phyloP scores from a whole-genome alignment of 345 rosid genomes.

The Citropsis articulata region DNA sequence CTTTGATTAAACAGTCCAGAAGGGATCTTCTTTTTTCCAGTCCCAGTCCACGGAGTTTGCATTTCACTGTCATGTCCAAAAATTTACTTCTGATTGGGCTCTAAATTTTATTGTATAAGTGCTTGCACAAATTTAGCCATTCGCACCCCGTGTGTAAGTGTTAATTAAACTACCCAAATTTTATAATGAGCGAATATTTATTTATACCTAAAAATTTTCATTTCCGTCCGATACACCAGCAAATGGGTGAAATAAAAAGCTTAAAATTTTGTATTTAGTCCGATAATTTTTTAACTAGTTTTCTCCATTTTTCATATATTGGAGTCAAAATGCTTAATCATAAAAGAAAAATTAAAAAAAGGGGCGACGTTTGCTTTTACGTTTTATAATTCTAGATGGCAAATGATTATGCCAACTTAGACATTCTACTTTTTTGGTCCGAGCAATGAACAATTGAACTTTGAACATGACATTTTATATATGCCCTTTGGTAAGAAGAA shows the following conservation, averaged over 20 bases:
- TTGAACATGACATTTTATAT: too few species aligned
- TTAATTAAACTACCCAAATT: too few species aligned
- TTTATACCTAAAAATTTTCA: too few species aligned
- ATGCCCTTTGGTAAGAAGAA: too few species aligned
- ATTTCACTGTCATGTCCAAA: not conserved
- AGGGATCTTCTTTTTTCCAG: not conserved
- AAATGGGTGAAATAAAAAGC: too few species aligned
- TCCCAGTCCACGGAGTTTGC: not conserved
- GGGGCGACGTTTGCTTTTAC: not conserved
- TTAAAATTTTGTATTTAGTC: not conserved
- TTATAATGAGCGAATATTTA: too few species aligned
- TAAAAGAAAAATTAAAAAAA: too few species aligned
- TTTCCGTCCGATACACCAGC: too few species aligned
- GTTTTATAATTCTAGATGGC: not conserved
- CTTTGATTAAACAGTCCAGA: not conserved
- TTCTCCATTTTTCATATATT: not conserved
- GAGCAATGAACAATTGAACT: not conserved
- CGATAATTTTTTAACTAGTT: not conserved
- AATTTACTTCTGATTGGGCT: not conserved
- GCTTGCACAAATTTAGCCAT: too few species aligned
- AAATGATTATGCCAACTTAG: slow-evolving; percentile 17
- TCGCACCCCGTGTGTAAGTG: too few species aligned
- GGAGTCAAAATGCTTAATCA: not conserved
- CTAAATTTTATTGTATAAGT: not conserved
- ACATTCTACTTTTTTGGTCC: not conserved